Percentiles rank a stretch among this genome's conserved stretches.
These are phyloP conservation scores for Syncephalastrum contaminatum DNA, from an alignment of 371 early-diverging fungal species.

Conservation along the genomic window DNA sequence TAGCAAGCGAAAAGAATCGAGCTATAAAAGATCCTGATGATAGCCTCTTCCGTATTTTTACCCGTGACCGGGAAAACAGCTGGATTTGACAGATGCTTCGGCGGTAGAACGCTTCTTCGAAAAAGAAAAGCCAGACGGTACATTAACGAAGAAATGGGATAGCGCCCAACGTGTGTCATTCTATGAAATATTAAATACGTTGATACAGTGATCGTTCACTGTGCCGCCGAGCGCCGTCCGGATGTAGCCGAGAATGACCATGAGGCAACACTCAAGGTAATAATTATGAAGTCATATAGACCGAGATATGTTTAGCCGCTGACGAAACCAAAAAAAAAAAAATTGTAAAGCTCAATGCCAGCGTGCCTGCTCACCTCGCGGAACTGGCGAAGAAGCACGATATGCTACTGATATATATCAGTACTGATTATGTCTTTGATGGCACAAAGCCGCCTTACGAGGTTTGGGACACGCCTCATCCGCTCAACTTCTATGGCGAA, in stretches of 20 bases:
- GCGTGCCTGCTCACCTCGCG: slow-evolving; percentile 61
- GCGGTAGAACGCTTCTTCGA: slow-evolving; percentile 58
- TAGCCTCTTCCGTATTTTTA: neutral
- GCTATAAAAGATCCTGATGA: neutral
- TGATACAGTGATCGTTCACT: slow-evolving; percentile 68
- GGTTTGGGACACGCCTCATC: slow-evolving; percentile 67
- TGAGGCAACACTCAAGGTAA: slow-evolving; percentile 54
- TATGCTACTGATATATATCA: slow-evolving; percentile 74
- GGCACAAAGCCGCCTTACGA: slow-evolving; percentile 80
- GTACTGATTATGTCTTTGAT: slow-evolving; percentile 94
- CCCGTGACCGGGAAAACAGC: slow-evolving; percentile 25
- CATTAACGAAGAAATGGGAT: neutral
- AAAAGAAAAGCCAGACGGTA: slow-evolving; percentile 62
- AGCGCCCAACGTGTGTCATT: neutral
- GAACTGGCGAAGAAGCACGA: slow-evolving; percentile 41
- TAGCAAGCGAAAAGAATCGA: neutral
- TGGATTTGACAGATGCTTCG: slow-evolving; percentile 64
- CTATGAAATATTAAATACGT: neutral
- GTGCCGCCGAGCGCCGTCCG: slow-evolving; percentile 87
- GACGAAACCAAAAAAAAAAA: neutral
- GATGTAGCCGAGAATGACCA: slow-evolving; percentile 76
- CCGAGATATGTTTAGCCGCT: too few relatives aligned
- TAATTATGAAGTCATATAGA: neutral
- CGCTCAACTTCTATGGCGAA: slow-evolving; percentile 80
- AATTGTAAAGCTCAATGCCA: slow-evolving; percentile 60